These are phyloP conservation scores for Pseudonitzschia delicatissima DNA, from an alignment of 108 stramenopile genomes.

Conservation along the genomic window DNA sequence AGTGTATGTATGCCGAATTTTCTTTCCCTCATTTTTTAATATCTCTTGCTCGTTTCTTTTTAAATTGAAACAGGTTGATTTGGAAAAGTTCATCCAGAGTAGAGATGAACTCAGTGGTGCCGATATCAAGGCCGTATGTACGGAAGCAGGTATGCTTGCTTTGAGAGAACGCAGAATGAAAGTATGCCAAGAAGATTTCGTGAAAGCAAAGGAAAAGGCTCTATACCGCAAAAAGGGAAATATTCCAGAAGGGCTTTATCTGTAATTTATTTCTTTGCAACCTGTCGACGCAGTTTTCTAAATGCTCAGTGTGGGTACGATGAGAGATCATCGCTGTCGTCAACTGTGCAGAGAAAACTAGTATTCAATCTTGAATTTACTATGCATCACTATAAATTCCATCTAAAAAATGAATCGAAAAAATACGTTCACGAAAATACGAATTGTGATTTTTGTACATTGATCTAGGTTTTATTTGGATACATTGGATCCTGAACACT, in stretches of 20 bases:
- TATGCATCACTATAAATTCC: no score
- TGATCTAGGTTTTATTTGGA: no score
- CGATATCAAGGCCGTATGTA: conserved; percentile 98
- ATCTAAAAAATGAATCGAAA: no score
- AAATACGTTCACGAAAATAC: no score
- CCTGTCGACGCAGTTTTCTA: no score
- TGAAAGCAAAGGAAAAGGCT: conserved; percentile 99
- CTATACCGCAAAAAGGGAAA: conserved; percentile 99
- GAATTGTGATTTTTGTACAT: no score
- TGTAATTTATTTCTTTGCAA: no score
- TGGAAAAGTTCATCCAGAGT: conserved; percentile 97
- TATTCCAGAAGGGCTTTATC: conserved; percentile 89
- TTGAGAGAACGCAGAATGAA: conserved; percentile 99
- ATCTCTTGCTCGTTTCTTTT: not conserved
- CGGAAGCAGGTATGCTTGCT: conserved; percentile 98
- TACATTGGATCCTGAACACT: no score
- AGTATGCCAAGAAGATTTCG: conserved; percentile 96
- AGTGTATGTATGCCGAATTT: not conserved
- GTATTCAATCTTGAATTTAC: no score
- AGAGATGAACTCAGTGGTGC: conserved; percentile 99
- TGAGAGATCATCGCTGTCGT: no score
- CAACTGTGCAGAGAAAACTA: no score
- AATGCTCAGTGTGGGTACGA: no score
- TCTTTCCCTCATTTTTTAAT: not conserved
- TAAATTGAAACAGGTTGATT: conserved; percentile 52